These are phyloP conservation scores for Solanum tarapatanum DNA, from an alignment of 257 asterid genomes.

Conservation along the genomic window DNA sequence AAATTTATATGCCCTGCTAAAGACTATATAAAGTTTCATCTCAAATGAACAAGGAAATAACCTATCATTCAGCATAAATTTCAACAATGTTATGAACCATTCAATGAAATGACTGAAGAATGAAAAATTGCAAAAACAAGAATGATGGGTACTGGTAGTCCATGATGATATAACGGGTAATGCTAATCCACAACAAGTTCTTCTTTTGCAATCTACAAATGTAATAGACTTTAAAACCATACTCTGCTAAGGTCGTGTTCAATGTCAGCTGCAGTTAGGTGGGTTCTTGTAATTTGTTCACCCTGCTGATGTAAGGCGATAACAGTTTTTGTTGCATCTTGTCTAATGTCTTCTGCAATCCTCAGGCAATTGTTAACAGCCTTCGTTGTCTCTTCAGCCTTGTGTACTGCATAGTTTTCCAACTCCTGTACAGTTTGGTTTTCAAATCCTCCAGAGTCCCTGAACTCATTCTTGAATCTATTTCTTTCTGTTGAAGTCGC, in stretches of 20 bases:
- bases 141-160: too few relatives aligned
- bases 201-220: not conserved
- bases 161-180: not conserved
- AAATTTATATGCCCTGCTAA: not conserved
- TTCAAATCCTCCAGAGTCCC: conserved; percentile 68
- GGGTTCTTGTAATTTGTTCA: conserved; percentile 77
- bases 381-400: conserved; percentile 81
- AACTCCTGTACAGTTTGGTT: conserved; percentile 61
- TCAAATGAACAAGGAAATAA: not conserved
- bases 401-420: conserved; percentile 61
- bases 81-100: not conserved
- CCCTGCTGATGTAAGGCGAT: conserved; percentile 89
- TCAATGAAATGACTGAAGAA: not conserved
- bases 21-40: not conserved
- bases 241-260: conserved; percentile 92
- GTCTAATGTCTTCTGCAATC: conserved; percentile 89
- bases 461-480: conserved; percentile 56
- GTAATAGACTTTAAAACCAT: conserved; percentile 9
- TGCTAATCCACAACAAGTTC: not conserved
- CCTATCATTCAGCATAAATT: not conserved
- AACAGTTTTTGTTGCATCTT: conserved; percentile 80
- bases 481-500: conserved; percentile 30
- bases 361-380: conserved; percentile 59
- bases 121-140: not conserved
- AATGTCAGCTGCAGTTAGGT: conserved; percentile 72